These are phyloP conservation scores for Boletus vinaceobasis DNA, from an alignment of 768 basidiomycete species.

Conservation along the genomic window DNA sequence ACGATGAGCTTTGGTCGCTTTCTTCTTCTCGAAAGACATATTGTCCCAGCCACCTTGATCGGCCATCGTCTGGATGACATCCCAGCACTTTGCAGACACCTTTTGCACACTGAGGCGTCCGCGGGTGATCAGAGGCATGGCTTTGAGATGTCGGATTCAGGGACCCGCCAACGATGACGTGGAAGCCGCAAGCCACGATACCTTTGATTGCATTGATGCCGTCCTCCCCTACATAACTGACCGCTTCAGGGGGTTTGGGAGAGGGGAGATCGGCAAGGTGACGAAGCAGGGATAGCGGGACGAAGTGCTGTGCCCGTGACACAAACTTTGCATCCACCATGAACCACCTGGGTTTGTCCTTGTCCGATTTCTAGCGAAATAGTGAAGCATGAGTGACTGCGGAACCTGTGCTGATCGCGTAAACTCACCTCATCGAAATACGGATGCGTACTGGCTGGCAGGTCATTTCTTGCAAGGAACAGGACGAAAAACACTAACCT, in stretches of 20 bases:
- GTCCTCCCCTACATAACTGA: slow-evolving; percentile 64
- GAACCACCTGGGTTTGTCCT: slow-evolving; percentile 80
- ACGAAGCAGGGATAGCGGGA: slow-evolving; percentile 74
- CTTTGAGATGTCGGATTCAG: slow-evolving; percentile 34
- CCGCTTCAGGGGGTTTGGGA: slow-evolving; percentile 43
- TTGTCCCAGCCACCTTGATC: slow-evolving; percentile 78
- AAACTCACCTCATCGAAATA: slow-evolving; percentile 66
- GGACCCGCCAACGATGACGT: not conserved
- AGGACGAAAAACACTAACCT: slow-evolving; percentile 42
- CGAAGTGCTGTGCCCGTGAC: slow-evolving; percentile 63
- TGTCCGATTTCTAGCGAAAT: slow-evolving; percentile 64
- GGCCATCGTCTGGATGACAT: slow-evolving; percentile 56
- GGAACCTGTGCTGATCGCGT: not conserved
- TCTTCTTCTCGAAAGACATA: slow-evolving; percentile 39
- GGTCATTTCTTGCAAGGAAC: slow-evolving; percentile 5
- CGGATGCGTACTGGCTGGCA: slow-evolving; percentile 56
- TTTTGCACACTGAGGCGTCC: slow-evolving; percentile 88
- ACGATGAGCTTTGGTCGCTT: slow-evolving; percentile 8
- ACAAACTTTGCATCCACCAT: slow-evolving; percentile 83
- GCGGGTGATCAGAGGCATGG: slow-evolving; percentile 75
- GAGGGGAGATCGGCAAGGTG: slow-evolving; percentile 47
- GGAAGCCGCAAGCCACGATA: slow-evolving; percentile 26
- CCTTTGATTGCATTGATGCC: slow-evolving; percentile 66
- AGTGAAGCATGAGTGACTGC: not conserved
- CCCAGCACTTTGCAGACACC: slow-evolving; percentile 64